A percentile compares a stretch with the other conserved stretches of the same genome.
These are phyloP conservation scores for Decorospora gaudefroyi DNA, from an alignment of 2,329 filamentous ascomycete species.

Conservation along the genomic window DNA sequence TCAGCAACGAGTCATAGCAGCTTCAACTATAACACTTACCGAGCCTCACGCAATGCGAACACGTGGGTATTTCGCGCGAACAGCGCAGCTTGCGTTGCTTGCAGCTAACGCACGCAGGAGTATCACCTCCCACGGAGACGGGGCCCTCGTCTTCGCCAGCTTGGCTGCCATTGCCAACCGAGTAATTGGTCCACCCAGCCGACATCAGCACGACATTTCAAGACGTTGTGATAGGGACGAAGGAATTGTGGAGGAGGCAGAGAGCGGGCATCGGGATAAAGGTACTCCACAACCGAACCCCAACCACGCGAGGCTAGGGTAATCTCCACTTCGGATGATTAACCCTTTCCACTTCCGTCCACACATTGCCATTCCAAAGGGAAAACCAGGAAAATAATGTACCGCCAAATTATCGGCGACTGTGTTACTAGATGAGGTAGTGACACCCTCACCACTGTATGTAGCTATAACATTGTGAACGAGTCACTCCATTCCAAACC, in stretches of 20 bases:
- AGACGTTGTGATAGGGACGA: slow-evolving; percentile 19
- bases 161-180: slow-evolving; percentile 31
- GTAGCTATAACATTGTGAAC: too few relatives aligned
- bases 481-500: too few relatives aligned
- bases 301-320: too few relatives aligned
- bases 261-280: slow-evolving; percentile 35
- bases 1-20: slow-evolving; percentile 13
- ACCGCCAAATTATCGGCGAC: too few relatives aligned
- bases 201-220: slow-evolving; percentile 38
- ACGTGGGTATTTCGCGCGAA: slow-evolving; percentile 38
- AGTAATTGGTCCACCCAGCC: slow-evolving; percentile 42
- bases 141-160: slow-evolving; percentile 33
- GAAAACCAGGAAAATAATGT: too few relatives aligned
- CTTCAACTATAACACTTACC: slow-evolving; percentile 24
- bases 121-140: slow-evolving; percentile 33
- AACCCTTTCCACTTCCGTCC: slow-evolving; percentile 5
- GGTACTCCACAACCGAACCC: slow-evolving; percentile 29
- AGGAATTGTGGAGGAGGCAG: slow-evolving; percentile 28
- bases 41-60: slow-evolving; percentile 41
- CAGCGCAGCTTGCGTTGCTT: slow-evolving; percentile 42
- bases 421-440: too few relatives aligned
- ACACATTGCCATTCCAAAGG: too few relatives aligned
- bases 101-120: slow-evolving; percentile 40
- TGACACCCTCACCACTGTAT: too few relatives aligned
- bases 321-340: slow-evolving; percentile 27